Conservation (phyloP, 2,329 filamentous ascomycete species). For the Teratosphaeria destructans region DNA sequence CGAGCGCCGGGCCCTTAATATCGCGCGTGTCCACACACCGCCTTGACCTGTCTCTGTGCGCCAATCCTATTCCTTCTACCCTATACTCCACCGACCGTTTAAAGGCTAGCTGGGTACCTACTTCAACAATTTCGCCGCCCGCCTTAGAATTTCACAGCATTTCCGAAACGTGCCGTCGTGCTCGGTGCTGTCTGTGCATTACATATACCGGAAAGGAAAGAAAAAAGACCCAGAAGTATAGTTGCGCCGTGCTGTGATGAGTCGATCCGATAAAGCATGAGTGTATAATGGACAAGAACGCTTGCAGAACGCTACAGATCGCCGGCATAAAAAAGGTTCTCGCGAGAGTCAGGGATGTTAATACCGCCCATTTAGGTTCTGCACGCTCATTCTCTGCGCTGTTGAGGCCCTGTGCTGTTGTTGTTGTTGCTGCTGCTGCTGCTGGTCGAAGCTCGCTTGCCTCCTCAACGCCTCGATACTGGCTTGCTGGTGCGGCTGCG, state of each 20-base stretch:
- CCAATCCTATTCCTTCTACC: neutral
- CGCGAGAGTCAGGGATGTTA: conserved; percentile 1
- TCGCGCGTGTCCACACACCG: neutral
- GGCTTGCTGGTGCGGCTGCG: conserved; percentile 16
- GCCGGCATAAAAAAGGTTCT: neutral
- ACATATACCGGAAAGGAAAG: neutral
- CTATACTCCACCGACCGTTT: neutral
- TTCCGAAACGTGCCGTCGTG: neutral
- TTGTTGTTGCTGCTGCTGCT: neutral
- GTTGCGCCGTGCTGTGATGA: neutral
- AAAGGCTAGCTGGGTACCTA: neutral
- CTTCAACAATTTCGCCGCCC: neutral
- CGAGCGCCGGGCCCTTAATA: neutral
- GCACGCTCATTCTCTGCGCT: conserved; percentile 18
- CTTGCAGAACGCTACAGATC: neutral
- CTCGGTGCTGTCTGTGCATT: neutral
- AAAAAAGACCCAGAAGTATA: neutral
- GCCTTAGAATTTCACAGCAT: neutral
- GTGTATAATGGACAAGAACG: neutral
- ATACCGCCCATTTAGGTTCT: conserved; percentile 17
- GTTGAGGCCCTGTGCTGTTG: conserved; percentile 3
- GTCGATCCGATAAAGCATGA: neutral
- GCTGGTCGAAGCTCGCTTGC: conserved; percentile 15
- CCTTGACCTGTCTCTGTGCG: too few relatives aligned
- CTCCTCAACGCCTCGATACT: conserved; percentile 16